A percentile compares a stretch with the other conserved stretches of the same genome.
phyloP scores from a whole-genome alignment of 441 rosid genomes.

The Theobroma grandiflorum region DNA sequence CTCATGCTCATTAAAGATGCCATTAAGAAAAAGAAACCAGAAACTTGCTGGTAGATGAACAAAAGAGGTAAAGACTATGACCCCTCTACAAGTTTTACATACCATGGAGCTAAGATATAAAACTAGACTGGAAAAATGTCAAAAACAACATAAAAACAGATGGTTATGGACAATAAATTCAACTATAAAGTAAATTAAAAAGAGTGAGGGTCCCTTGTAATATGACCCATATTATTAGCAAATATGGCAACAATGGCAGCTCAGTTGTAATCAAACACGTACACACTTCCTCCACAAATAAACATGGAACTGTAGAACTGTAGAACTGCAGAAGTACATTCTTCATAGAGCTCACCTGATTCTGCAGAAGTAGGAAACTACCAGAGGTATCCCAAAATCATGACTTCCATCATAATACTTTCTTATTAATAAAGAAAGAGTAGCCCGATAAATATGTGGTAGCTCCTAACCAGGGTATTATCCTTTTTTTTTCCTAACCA shows the following conservation, averaged over 20 bases:
- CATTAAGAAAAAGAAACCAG: conserved; percentile 3
- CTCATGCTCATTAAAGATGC: neutral
- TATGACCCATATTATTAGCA: neutral
- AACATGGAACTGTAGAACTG: too few relatives aligned
- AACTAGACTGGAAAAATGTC: neutral
- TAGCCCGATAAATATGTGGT: neutral
- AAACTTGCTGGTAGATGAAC: neutral
- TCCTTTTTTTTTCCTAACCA: neutral
- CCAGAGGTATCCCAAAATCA: neutral
- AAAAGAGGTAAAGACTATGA: neutral
- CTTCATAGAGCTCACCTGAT: neutral
- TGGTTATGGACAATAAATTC: neutral
- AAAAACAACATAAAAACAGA: neutral
- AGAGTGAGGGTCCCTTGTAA: neutral
- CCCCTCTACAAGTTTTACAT: neutral
- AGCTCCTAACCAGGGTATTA: neutral
- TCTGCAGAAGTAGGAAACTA: neutral
- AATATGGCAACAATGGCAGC: neutral
- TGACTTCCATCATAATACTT: neutral
- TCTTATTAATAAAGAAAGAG: neutral
- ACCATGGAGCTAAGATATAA: neutral
- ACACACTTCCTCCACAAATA: neutral
- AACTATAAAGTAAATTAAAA: neutral
- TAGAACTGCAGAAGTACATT: neutral
- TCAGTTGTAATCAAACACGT: neutral